phyloP scores from a whole-genome alignment of 1,284 basidiomycete species.

The Crucibulum parvulum region DNA sequence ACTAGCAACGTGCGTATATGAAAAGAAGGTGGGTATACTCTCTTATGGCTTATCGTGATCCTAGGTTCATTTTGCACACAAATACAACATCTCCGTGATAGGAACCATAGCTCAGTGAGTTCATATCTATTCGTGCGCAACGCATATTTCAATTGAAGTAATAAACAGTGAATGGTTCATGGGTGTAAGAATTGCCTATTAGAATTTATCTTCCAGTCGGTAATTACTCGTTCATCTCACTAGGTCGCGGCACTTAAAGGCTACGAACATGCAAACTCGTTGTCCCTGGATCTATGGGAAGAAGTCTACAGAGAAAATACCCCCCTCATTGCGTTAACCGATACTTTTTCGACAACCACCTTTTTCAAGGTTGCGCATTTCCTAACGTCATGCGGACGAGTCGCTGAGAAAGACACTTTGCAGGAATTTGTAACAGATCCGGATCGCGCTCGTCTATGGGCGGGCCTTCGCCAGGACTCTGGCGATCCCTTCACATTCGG shows the following conservation, averaged over 20 bases:
- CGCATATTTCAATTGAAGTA: not conserved
- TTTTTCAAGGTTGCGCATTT: constrained; percentile 72
- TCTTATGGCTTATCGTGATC: not conserved
- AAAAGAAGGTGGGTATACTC: not conserved
- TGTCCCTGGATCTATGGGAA: constrained; percentile 88
- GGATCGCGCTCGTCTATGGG: constrained; percentile 74
- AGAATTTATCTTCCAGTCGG: not conserved
- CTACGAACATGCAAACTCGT: constrained; percentile 78
- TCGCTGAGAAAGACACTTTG: not conserved
- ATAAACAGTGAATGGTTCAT: constrained; percentile 89
- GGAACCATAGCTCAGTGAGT: constrained; percentile 92
- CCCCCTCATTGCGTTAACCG: constrained; percentile 83
- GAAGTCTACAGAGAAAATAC: constrained; percentile 61
- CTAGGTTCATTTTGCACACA: constrained; percentile 83
- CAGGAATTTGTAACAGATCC: constrained; percentile 71
- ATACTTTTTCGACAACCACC: constrained; percentile 87
- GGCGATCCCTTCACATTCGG: constrained; percentile 87
- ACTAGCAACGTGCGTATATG: constrained; percentile 80
- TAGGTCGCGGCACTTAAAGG: constrained; percentile 84
- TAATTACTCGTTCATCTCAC: not conserved
- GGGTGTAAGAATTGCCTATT: constrained; percentile 62
- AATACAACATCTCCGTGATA: constrained; percentile 71
- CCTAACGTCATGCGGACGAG: not conserved
- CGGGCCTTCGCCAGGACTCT: constrained; percentile 89
- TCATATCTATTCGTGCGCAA: not conserved